These are phyloP conservation scores for Colletotrichum falcatum DNA, from an alignment of 2,329 filamentous ascomycete species.

Conservation along the genomic window DNA sequence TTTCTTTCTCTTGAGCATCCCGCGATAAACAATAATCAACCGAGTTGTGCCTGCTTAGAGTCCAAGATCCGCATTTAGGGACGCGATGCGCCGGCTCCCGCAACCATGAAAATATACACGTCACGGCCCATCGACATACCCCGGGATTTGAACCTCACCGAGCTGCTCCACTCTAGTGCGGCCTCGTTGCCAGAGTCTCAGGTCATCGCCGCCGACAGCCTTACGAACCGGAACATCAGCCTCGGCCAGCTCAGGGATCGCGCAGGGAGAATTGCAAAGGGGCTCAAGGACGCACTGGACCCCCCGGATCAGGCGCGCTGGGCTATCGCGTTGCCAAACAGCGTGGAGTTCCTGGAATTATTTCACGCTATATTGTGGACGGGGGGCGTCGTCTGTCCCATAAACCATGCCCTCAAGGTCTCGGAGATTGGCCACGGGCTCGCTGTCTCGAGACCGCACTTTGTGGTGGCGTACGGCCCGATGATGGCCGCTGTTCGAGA, in stretches of 20 bases:
- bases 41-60: background rate
- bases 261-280: constrained; percentile 56
- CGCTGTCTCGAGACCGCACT: constrained; percentile 56
- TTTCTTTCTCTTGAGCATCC: background rate
- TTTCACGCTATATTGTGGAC: constrained; percentile 57
- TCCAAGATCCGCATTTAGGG: background rate
- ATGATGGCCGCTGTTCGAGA: constrained; percentile 47
- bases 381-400: constrained; percentile 53
- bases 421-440: constrained; percentile 56
- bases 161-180: constrained; percentile 55
- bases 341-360: constrained; percentile 57
- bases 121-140: constrained; percentile 51
- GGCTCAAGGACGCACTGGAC: constrained; percentile 48
- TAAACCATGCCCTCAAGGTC: constrained; percentile 54
- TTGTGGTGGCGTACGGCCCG: constrained; percentile 54
- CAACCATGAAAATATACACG: constrained; percentile 51
- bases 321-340: constrained; percentile 59
- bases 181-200: constrained; percentile 54
- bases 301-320: constrained; percentile 54
- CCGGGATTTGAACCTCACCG: constrained; percentile 55
- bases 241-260: constrained; percentile 56
- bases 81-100: constrained; percentile 12
- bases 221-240: constrained; percentile 59
- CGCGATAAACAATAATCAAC: background rate
- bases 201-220: constrained; percentile 56